Percentiles rank a stretch among this genome's conserved stretches.
These are phyloP conservation scores for Rhamnella rubrinervis DNA, from an alignment of 331 rosid genomes.

Conservation along the genomic window DNA sequence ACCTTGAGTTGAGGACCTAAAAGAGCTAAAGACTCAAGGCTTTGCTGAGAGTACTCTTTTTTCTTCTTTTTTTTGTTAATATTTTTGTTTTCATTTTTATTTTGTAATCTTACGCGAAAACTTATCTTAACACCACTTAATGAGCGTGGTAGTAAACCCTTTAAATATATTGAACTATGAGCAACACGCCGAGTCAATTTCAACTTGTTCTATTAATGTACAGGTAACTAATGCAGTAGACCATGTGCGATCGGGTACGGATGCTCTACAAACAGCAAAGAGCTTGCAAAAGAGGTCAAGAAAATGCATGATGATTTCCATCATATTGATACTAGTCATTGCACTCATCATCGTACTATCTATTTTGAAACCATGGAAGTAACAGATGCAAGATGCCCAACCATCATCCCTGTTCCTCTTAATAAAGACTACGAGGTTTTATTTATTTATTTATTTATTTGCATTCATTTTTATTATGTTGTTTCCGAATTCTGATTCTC, in stretches of 20 bases:
- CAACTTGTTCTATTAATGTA: neutral
- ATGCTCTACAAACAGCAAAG: constrained; percentile 67
- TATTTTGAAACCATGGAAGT: constrained; percentile 70
- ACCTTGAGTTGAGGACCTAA: too few relatives aligned
- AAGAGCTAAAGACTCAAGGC: too few relatives aligned
- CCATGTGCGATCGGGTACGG: constrained; percentile 65
- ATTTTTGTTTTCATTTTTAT: too few relatives aligned
- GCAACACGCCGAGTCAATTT: neutral
- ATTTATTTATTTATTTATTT: neutral
- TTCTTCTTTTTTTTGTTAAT: too few relatives aligned
- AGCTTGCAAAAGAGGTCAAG: constrained; percentile 71
- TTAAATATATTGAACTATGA: neutral
- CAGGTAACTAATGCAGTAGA: constrained; percentile 94
- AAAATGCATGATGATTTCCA: constrained; percentile 79
- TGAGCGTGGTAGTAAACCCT: too few relatives aligned
- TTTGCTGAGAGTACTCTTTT: too few relatives aligned
- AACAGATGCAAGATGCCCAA: constrained; percentile 6
- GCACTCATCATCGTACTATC: constrained; percentile 62
- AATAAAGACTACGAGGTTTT: neutral
- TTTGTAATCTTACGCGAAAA: too few relatives aligned
- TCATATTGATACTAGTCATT: constrained; percentile 57
- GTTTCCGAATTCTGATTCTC: neutral
- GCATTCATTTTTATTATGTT: neutral
- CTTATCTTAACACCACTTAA: too few relatives aligned
- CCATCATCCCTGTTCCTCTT: neutral